Percentiles rank a stretch among this genome's conserved stretches.
Conservation (phyloP, 1,284 basidiomycete genomes). For the Irpex sp. region DNA sequence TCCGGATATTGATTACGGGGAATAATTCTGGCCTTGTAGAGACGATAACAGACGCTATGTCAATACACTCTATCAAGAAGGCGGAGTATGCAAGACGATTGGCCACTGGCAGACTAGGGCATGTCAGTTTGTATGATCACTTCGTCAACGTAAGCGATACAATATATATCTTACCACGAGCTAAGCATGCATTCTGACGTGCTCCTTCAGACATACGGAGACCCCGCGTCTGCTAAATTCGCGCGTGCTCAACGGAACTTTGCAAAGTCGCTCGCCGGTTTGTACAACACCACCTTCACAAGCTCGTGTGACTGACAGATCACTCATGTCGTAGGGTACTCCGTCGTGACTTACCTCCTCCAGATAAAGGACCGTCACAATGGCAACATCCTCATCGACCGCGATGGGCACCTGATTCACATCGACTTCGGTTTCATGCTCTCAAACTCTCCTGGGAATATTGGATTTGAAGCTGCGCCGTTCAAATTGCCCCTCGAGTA, state of each 20-base stretch:
- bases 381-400: constrained; percentile 95
- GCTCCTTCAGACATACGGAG: constrained; percentile 76
- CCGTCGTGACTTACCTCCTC: constrained; percentile 90
- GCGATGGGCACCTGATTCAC: constrained; percentile 91
- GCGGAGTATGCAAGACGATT: constrained; percentile 91
- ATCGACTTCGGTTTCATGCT: constrained; percentile 99
- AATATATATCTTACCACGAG: not conserved
- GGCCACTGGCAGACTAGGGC: constrained; percentile 75
- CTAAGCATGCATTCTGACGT: not conserved
- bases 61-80: constrained; percentile 99
- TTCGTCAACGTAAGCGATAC: constrained; percentile 68
- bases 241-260: constrained; percentile 87
- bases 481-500: constrained; percentile 97
- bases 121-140: constrained; percentile 88
- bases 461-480: constrained; percentile 98
- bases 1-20: constrained; percentile 91
- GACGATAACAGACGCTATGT: constrained; percentile 95
- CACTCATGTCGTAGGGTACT: constrained; percentile 63
- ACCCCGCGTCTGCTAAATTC: constrained; percentile 82
- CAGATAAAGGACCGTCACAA: constrained; percentile 99
- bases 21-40: constrained; percentile 91
- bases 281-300: not conserved
- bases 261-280: constrained; percentile 89
- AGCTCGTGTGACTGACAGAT: not conserved
- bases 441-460: constrained; percentile 94